Conservation (phyloP, 148 eudicot species). For the Rheum nobile region DNA sequence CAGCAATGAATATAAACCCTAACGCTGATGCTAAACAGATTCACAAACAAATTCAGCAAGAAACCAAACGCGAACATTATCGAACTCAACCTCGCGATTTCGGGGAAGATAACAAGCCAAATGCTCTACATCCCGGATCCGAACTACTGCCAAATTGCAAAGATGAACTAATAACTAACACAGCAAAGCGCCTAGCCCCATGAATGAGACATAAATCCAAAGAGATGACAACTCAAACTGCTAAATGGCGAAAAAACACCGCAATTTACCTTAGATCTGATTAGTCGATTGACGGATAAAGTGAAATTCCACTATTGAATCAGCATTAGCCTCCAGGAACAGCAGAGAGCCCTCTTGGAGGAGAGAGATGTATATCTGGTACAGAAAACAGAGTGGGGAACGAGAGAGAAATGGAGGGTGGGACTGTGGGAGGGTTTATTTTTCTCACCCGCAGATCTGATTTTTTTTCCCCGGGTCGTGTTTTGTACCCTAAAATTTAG, state of each 20-base stretch:
- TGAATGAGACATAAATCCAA: not conserved
- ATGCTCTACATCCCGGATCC: not conserved
- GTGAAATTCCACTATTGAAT: slow-evolving; percentile 4
- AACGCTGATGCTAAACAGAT: not conserved
- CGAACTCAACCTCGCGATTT: not conserved
- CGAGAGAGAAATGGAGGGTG: too few species aligned
- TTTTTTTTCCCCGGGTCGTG: too few species aligned
- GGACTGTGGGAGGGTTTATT: too few species aligned
- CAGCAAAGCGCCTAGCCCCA: not conserved
- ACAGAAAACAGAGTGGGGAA: too few species aligned
- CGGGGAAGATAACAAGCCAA: not conserved
- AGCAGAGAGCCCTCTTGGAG: not conserved
- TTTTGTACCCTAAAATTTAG: too few species aligned
- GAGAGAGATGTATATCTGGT: too few species aligned
- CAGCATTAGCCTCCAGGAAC: not conserved
- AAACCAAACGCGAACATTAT: not conserved
- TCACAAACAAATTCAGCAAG: not conserved
- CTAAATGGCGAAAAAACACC: not conserved
- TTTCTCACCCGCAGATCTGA: too few species aligned
- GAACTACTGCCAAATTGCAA: not conserved
- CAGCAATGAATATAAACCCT: too few species aligned
- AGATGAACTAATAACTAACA: not conserved
- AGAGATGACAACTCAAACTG: not conserved
- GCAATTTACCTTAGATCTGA: slow-evolving; percentile 14
- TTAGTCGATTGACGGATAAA: slow-evolving; percentile 1